Conservation (phyloP, 192 early-diverging fungal genomes). For the Gryganskiella cystojenkinii region DNA sequence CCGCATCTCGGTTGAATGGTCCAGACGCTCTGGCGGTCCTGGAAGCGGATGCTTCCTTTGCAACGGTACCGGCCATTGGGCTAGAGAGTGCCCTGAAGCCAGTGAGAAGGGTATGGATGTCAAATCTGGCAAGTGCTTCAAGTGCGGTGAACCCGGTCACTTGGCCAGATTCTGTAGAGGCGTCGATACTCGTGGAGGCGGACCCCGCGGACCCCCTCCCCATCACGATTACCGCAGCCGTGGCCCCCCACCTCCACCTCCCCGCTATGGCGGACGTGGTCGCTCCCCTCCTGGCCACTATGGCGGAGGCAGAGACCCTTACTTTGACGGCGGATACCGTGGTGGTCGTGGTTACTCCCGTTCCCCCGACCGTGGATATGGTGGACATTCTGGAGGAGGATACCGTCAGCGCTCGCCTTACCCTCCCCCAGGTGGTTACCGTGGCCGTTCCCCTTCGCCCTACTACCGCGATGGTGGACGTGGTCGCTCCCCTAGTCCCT, state of each 20-base stretch:
- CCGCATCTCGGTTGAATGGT: conserved; percentile 62
- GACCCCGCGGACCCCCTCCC: conserved; percentile 11
- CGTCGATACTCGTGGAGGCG: conserved; percentile 25
- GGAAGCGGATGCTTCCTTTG: conserved; percentile 67
- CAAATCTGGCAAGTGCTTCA: conserved; percentile 64
- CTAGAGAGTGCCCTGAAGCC: conserved; percentile 62
- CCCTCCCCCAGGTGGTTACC: conserved; percentile 27
- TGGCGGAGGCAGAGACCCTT: conserved; percentile 35
- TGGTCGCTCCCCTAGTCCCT: conserved; percentile 55
- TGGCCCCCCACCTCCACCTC: conserved; percentile 44
- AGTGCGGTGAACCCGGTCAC: conserved; percentile 63
- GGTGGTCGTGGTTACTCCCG: conserved; percentile 54
- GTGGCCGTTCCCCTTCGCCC: conserved; percentile 25
- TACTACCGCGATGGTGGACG: conserved; percentile 33
- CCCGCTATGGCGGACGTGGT: conserved; percentile 42
- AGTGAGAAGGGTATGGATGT: conserved; percentile 67
- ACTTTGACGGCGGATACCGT: conserved; percentile 43
- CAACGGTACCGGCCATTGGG: conserved; percentile 64
- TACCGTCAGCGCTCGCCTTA: conserved; percentile 50
- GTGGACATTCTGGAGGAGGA: conserved; percentile 38
- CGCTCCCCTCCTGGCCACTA: conserved; percentile 53
- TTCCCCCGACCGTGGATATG: conserved; percentile 54
- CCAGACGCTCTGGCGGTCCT: conserved; percentile 60
- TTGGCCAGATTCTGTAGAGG: conserved; percentile 61
- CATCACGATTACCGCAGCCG: conserved; percentile 53